These are phyloP conservation scores for Pyrus betulifolia DNA, from an alignment of 306 rosid species.

Conservation along the genomic window DNA sequence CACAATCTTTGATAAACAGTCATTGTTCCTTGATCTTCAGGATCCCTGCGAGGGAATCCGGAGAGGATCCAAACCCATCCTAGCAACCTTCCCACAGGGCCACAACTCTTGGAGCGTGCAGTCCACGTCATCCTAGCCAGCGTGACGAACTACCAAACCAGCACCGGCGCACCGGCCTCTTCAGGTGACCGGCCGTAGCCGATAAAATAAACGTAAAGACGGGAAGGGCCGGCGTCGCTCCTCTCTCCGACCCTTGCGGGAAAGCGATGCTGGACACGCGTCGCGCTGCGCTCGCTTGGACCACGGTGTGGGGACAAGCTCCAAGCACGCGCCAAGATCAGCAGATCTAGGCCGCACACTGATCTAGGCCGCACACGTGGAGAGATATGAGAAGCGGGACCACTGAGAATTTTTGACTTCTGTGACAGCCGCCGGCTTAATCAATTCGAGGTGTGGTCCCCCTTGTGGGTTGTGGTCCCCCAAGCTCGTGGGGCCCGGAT, in stretches of 20 bases:
- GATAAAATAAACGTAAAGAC: background rate
- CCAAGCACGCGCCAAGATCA: conserved; percentile 34
- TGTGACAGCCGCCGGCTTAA: conserved; percentile 67
- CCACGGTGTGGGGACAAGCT: conserved; percentile 43
- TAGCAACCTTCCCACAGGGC: background rate
- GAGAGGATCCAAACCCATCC: no score
- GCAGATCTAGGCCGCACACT: conserved; percentile 24
- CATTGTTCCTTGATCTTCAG: fast-evolving
- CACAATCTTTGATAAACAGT: no score
- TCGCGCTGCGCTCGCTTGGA: conserved; percentile 28
- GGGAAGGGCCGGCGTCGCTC: conserved; percentile 14
- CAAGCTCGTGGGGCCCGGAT: background rate
- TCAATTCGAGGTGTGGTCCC: conserved; percentile 29
- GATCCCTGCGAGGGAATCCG: no score
- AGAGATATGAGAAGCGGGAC: conserved; percentile 22
- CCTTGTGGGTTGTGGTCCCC: conserved; percentile 21
- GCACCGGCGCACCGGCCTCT: background rate
- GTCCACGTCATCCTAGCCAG: conserved; percentile 29
- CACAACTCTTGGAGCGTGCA: conserved; percentile 38
- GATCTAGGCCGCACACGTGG: conserved; percentile 33
- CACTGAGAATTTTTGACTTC: conserved; percentile 33
- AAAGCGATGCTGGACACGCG: conserved; percentile 42
- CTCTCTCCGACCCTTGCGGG: conserved; percentile 39
- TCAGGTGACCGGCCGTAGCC: background rate
- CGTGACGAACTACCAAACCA: conserved; percentile 12